These are phyloP conservation scores for Populus hybrid DNA, from an alignment of 441 rosid species.

Conservation along the genomic window DNA sequence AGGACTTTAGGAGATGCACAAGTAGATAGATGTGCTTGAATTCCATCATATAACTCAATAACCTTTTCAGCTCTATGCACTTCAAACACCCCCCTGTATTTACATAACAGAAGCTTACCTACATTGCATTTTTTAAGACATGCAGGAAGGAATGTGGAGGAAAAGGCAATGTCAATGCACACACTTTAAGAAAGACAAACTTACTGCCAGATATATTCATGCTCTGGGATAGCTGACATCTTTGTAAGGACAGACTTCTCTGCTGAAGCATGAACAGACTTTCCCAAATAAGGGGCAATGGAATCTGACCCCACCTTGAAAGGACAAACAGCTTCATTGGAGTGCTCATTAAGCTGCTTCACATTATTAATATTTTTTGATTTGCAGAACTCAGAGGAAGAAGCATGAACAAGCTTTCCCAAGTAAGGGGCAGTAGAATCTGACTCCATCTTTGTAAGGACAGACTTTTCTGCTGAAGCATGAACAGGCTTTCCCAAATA, in stretches of 20 bases:
- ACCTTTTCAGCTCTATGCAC: slow-evolving; percentile 49
- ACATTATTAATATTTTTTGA: slow-evolving; percentile 31
- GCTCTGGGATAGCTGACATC: slow-evolving; percentile 69
- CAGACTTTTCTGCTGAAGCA: slow-evolving; percentile 28
- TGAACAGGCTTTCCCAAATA: slow-evolving; percentile 30
- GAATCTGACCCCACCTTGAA: slow-evolving; percentile 32
- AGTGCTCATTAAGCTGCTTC: slow-evolving; percentile 36
- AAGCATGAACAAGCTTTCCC: slow-evolving; percentile 51
- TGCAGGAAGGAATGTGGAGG: neutral
- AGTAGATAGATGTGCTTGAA: slow-evolving; percentile 90
- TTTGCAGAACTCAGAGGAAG: slow-evolving; percentile 34
- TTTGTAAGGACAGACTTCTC: slow-evolving; percentile 27
- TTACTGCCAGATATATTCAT: slow-evolving; percentile 90
- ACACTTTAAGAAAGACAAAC: slow-evolving; percentile 31
- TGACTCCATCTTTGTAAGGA: slow-evolving; percentile 35
- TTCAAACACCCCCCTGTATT: slow-evolving; percentile 69
- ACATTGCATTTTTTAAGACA: slow-evolving; percentile 16
- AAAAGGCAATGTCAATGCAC: slow-evolving; percentile 7
- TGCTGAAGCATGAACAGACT: slow-evolving; percentile 26
- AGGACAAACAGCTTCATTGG: slow-evolving; percentile 30
- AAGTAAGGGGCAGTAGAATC: slow-evolving; percentile 56
- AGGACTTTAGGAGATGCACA: slow-evolving; percentile 84
- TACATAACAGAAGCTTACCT: slow-evolving; percentile 17
- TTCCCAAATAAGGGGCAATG: slow-evolving; percentile 31
- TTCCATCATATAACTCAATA: slow-evolving; percentile 53